These are phyloP conservation scores for Mallotus nudiflorus DNA, from an alignment of 345 rosid genomes.

Conservation along the genomic window DNA sequence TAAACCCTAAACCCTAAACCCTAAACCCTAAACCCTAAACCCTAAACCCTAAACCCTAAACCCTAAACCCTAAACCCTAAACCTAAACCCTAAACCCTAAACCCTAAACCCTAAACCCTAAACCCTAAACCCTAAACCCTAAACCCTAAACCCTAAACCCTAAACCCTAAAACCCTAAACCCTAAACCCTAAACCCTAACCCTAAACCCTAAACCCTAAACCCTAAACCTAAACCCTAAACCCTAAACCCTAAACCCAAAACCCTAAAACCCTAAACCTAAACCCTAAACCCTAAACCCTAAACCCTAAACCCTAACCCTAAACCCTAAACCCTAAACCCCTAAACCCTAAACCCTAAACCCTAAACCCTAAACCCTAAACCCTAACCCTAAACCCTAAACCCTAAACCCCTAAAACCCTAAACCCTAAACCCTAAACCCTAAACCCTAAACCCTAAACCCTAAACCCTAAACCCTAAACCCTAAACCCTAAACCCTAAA, in stretches of 20 bases:
- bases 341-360: conserved; percentile 15
- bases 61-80: conserved; percentile 13
- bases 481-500: conserved; percentile 10
- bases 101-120: conserved; percentile 14
- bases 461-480: conserved; percentile 8
- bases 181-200: conserved; percentile 29
- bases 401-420: conserved; percentile 22
- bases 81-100: conserved; percentile 16
- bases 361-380: conserved; percentile 13
- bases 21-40: conserved; percentile 14
- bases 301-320: conserved; percentile 8
- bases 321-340: conserved; percentile 4
- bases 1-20: conserved; percentile 10
- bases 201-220: conserved; percentile 19
- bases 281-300: conserved; percentile 16
- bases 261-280: conserved; percentile 13
- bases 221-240: conserved; percentile 17
- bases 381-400: conserved; percentile 29
- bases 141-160: conserved; percentile 23
- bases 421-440: conserved; percentile 22
- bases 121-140: conserved; percentile 18
- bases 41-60: conserved; percentile 15
- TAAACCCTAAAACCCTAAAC: conserved; percentile 28
- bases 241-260: conserved; percentile 15
- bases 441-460: conserved; percentile 8